Base-by-base conservation (phyloP, 2,329 filamentous ascomycete genomes). In the Aspergillus transmontanensis region DNA sequence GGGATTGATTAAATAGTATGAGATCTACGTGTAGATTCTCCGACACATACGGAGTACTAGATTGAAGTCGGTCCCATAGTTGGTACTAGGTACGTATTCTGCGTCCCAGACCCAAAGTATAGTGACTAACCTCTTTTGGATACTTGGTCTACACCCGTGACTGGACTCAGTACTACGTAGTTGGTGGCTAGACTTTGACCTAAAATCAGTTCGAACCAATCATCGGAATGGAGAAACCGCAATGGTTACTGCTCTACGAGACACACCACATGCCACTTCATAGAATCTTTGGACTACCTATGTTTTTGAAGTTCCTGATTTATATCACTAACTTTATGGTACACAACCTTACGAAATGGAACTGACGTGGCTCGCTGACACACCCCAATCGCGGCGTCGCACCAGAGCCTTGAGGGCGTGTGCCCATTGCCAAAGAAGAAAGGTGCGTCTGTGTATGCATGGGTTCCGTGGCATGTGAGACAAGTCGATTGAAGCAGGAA, bases 331-430 rank as follows among this genome's bases (percentile, higher is more conserved):
- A 26, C 23, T 3, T 26, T 26, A 26, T 26, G 11, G 3, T 26
- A 28, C 26, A 28, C 26, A 50, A 19, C 16, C 16, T 28, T 54
- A 45, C 45, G 55, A 54, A 14, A 77, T 77, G 75, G 75, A 77
- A 61, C 64, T 77, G 56, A 76, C 70, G 43, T 77, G 75, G 75
- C 67, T 77, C 16, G 70, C 74, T 6, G 69, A 77, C 69, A 74
- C 68, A 39, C 74, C 75, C 28, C 73, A 76, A 55, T 73, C 73
- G 56, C 73, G 75, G 50, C 68, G 66, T 66, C 72, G 75, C 39
- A 69, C 68, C 57, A 66, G 75, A 59, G 75, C 75, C 21, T 53
- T 69, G 51, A 69, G 69, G 58, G 75, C 75, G 53, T 77, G 75
- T 67, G 57, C 73, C n/a, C 62, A 58, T 21, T 77, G 75, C 48